Evolutionary conservation across 1,139 yeast species (phyloP).

Genomic region (Meyerozyma athensensis): DNA sequence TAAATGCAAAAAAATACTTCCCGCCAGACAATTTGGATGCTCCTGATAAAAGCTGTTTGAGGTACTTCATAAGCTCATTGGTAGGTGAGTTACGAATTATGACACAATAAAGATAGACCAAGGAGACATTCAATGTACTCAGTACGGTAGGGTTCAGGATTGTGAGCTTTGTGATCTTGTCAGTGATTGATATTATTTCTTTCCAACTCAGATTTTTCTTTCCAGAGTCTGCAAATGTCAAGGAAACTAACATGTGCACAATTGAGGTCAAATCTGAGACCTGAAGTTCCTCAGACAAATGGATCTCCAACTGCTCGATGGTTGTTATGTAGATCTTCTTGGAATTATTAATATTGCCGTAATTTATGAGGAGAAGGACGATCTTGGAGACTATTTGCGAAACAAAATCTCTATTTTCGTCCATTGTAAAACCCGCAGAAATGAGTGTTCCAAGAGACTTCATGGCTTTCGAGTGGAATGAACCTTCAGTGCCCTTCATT

Average conservation of each 20-base stretch:
- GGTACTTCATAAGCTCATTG: slow-evolving; percentile 44
- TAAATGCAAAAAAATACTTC: slow-evolving; percentile 42
- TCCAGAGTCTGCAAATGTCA: slow-evolving; percentile 68
- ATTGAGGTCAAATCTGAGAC: slow-evolving; percentile 15
- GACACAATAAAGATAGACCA: slow-evolving; percentile 41
- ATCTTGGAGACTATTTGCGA: neutral
- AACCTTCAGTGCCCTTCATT: slow-evolving; percentile 63
- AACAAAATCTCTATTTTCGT: neutral
- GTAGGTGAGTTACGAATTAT: slow-evolving; percentile 58
- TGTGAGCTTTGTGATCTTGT: slow-evolving; percentile 8
- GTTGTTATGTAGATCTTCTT: slow-evolving; percentile 22
- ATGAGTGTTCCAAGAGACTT: neutral
- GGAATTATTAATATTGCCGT: slow-evolving; percentile 56
- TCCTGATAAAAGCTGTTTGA: slow-evolving; percentile 37
- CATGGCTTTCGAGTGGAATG: slow-evolving; percentile 67
- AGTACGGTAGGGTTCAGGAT: slow-evolving; percentile 11
- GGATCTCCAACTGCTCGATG: neutral
- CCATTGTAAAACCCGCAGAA: neutral
- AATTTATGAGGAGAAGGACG: slow-evolving; percentile 41
- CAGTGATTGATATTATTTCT: slow-evolving; percentile 15
- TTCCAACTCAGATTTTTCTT: slow-evolving; percentile 50
- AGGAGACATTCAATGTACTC: slow-evolving; percentile 18
- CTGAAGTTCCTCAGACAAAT: neutral
- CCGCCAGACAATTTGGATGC: slow-evolving; percentile 28
- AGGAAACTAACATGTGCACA: slow-evolving; percentile 32